Evolutionary conservation across 441 rosid genomes (phyloP).

Genomic region (Adansonia madagascariensis): DNA sequence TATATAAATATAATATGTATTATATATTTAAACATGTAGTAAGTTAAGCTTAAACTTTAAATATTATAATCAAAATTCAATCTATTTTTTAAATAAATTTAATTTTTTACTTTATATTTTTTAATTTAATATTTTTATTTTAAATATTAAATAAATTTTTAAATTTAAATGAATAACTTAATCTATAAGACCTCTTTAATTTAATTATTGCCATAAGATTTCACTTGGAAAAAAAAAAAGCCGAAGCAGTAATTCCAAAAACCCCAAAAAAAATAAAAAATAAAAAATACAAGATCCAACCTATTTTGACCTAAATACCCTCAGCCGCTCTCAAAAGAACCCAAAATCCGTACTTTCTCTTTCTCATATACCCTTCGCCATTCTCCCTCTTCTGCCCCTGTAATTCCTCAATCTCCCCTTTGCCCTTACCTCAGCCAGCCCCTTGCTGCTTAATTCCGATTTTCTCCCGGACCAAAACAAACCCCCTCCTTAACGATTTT

Average conservation of each 20-base stretch:
- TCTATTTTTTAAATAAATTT: too few species aligned
- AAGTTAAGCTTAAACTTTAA: too few species aligned
- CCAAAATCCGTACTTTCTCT: conserved; percentile 35
- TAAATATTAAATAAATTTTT: too few species aligned
- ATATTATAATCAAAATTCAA: too few species aligned
- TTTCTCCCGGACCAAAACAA: conserved; percentile 30
- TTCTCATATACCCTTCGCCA: conserved; percentile 41
- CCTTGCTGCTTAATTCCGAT: conserved; percentile 36
- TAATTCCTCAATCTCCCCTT: conserved; percentile 63
- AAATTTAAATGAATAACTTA: too few species aligned
- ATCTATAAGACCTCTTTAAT: too few species aligned
- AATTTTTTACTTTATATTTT: too few species aligned
- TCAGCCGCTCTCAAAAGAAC: background rate
- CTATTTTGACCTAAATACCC: conserved; percentile 58
- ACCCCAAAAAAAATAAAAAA: background rate
- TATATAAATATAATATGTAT: too few species aligned
- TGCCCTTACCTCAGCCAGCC: conserved; percentile 33
- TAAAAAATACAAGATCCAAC: background rate
- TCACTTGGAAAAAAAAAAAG: background rate
- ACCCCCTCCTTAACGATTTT: background rate
- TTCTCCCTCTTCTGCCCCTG: conserved; percentile 78
- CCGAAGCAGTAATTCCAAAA: conserved; percentile 34
- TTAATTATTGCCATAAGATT: too few species aligned
- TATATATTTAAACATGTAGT: too few species aligned
- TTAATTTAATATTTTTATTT: too few species aligned